These are phyloP conservation scores for Coemansia sp. DNA, from an alignment of 192 early-diverging fungal genomes.

Conservation along the genomic window DNA sequence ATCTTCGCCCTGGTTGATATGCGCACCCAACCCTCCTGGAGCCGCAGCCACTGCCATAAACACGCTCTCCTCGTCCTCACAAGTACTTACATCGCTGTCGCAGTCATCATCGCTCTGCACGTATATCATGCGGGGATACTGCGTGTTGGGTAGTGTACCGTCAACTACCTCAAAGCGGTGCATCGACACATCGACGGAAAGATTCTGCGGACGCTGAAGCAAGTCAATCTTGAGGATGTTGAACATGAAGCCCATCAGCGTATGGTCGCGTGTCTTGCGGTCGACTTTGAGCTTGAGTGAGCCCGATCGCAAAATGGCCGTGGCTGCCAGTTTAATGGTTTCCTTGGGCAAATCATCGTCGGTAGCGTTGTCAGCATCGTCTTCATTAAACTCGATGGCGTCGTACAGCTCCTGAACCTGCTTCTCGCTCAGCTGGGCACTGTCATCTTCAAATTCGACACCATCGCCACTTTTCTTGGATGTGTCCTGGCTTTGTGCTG, in stretches of 20 bases:
- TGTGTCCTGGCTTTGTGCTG: conserved; percentile 4
- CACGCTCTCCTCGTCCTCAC: conserved; percentile 8
- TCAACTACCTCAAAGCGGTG: conserved; percentile 55
- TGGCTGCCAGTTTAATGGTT: conserved; percentile 61
- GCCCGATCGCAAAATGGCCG: conserved; percentile 70
- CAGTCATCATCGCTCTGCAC: conserved; percentile 39
- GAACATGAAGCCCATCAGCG: conserved; percentile 52
- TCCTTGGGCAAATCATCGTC: conserved; percentile 50
- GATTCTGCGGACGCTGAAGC: conserved; percentile 43
- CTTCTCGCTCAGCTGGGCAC: conserved; percentile 68
- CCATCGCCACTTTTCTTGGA: not conserved
- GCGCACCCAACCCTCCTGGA: conserved; percentile 18
- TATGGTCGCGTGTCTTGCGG: conserved; percentile 43
- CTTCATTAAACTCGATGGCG: conserved; percentile 92
- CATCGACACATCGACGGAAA: conserved; percentile 50
- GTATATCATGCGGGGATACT: conserved; percentile 54
- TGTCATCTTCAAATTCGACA: not conserved
- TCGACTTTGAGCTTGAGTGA: conserved; percentile 75
- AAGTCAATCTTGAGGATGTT: conserved; percentile 44
- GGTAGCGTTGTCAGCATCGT: conserved; percentile 51
- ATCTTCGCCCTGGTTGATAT: not conserved
- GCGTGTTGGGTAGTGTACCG: conserved; percentile 48
- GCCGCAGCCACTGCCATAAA: conserved; percentile 27
- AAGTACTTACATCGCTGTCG: not conserved
- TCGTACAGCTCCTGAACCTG: conserved; percentile 90